Evolutionary conservation across 2,329 filamentous ascomycete species (phyloP).

Genomic region (Neonectria magnoliae): DNA sequence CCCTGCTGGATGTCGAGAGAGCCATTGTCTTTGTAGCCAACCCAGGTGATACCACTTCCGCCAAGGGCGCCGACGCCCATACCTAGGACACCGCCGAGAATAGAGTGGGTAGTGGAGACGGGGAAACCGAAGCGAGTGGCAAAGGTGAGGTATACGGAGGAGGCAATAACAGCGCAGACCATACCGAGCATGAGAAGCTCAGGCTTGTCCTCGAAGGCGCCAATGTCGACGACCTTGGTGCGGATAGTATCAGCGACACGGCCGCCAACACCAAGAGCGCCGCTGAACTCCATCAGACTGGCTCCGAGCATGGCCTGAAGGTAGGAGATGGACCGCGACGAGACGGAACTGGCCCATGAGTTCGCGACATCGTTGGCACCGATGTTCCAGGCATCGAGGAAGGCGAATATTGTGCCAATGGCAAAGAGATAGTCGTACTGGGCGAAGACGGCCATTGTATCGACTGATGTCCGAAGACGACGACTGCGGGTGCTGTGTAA

Average conservation of each 20-base stretch:
- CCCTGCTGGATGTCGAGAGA: conserved; percentile 55
- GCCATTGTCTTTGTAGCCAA: conserved; percentile 53
- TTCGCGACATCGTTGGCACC: conserved; percentile 77
- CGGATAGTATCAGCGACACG: conserved; percentile 70
- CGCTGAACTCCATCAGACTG: conserved; percentile 70
- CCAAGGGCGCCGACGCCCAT: conserved; percentile 67
- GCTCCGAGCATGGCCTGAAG: conserved; percentile 68
- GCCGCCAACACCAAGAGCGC: conserved; percentile 68
- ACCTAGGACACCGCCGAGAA: conserved; percentile 68
- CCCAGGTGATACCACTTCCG: conserved; percentile 62
- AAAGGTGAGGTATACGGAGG: conserved; percentile 65
- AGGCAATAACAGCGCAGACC: conserved; percentile 64
- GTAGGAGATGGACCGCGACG: conserved; percentile 72
- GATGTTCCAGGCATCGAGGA: conserved; percentile 74
- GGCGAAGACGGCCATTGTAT: conserved; percentile 44
- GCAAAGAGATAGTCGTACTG: conserved; percentile 73
- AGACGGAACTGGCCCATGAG: conserved; percentile 79
- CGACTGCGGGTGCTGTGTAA: neutral
- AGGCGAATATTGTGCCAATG: conserved; percentile 71
- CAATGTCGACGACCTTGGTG: conserved; percentile 65
- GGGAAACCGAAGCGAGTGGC: conserved; percentile 65
- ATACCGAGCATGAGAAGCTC: conserved; percentile 67
- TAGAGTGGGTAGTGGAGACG: conserved; percentile 70
- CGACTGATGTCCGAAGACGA: neutral
- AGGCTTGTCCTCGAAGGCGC: conserved; percentile 58